Base-by-base conservation (phyloP, 176 grass and related monocot species). In the Thinopyrum elongatum region DNA sequence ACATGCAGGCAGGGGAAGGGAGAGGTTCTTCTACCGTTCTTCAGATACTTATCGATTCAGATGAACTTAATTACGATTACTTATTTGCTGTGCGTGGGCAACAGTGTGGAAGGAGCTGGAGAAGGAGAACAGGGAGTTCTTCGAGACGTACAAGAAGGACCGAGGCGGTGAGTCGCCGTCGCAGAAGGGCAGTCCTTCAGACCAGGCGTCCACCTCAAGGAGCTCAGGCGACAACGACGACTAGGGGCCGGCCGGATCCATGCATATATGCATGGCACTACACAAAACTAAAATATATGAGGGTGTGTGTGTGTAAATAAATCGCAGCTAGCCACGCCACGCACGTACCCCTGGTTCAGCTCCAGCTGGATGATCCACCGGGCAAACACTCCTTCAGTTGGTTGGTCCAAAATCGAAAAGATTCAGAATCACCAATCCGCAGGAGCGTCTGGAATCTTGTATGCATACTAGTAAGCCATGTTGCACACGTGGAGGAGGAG, bases 71-170 rank as follows among this genome's bases (percentile, higher is more conserved):
- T n/a, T n/a, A n/a, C n/a, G n/a, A n/a, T n/a, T n/a, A n/a, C n/a
- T n/a, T n/a, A n/a, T n/a, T n/a, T n/a, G n/a, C n/a, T n/a, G n/a
- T n/a, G n/a, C n/a, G n/a, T n/a, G 15, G 17, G 19, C 6, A 4
- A 31, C 72, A 95, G 94, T 95, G 39, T 95, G 94, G 94, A 91
- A 84, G 76, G 94, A 95, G 84, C 85, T 95, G 44, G 94, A 93
- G 88, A 95, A 95, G 80, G 94, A 95, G 87, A 95, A 95, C 89
- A 93, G 47, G 44, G 94, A 93, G 77, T 95, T 95, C 91, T 95
- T 95, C 85, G 86, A 90, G 27, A 75, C 69, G 64, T 95, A 95
- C 80, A 90, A 85, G 49, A 86, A 88, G 76, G 80, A 83, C 41
- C 72, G 74, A 41, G 83, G 77, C 46, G 58, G 38, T 77, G 81